phyloP scores from a whole-genome alignment of 2,329 filamentous ascomycete genomes.

The Diaporthe sp. region DNA sequence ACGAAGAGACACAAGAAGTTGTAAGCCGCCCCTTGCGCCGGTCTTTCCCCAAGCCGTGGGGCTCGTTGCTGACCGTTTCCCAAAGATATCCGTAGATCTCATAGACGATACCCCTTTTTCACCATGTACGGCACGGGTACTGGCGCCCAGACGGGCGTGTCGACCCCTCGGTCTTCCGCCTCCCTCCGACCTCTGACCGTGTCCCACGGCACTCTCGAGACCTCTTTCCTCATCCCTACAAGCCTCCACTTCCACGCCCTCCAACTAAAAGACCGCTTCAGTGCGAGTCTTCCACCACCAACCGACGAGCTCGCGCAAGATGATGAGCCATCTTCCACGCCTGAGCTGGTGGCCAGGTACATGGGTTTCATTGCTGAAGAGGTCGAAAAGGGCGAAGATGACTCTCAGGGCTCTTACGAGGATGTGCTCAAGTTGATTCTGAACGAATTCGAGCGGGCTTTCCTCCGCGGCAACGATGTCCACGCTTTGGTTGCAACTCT shows the following conservation, averaged over 20 bases:
- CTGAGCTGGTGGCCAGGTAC: conserved; percentile 94
- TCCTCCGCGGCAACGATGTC: conserved; percentile 95
- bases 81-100: conserved; percentile 41
- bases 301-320: conserved; percentile 98
- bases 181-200: conserved; percentile 93
- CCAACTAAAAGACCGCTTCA: conserved; percentile 92
- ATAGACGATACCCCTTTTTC: conserved; percentile 59
- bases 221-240: conserved; percentile 95
- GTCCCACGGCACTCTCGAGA: conserved; percentile 94
- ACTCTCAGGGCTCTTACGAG: conserved; percentile 87
- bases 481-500: conserved; percentile 89
- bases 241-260: conserved; percentile 96
- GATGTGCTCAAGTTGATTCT: conserved; percentile 93
- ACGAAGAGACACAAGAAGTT: conserved; percentile 28
- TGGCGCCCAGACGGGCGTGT: conserved; percentile 94
- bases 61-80: conserved; percentile 17
- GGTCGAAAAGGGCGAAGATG: conserved; percentile 93
- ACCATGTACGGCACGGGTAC: conserved; percentile 89
- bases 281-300: conserved; percentile 84
- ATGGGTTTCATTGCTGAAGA: conserved; percentile 90
- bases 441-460: conserved; percentile 96
- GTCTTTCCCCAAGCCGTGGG: not conserved
- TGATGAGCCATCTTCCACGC: conserved; percentile 96
- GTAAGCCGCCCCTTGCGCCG: conserved; percentile 27
- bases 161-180: conserved; percentile 92